These are phyloP conservation scores for Boletus semigastroideus DNA, from an alignment of 1,284 basidiomycete species.

Conservation along the genomic window DNA sequence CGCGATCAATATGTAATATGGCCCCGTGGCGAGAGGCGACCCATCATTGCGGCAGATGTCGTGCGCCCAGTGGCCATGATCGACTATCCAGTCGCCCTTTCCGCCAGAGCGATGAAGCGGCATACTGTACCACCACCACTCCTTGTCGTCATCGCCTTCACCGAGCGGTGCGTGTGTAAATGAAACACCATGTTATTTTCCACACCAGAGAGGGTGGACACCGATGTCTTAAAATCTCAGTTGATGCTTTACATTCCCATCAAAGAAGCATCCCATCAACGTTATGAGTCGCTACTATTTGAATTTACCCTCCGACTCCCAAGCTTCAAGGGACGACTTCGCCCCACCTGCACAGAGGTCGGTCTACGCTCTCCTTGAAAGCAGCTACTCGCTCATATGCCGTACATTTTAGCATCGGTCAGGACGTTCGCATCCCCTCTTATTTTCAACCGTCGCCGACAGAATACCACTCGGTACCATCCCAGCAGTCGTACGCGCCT, in stretches of 20 bases:
- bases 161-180: constrained; percentile 21
- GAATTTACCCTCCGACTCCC: constrained; percentile 6
- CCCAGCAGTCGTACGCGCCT: constrained; percentile 11
- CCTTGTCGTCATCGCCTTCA: constrained; percentile 27
- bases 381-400: constrained; percentile 7
- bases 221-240: constrained; percentile 25
- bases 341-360: constrained; percentile 15
- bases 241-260: constrained; percentile 19
- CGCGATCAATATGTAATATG: constrained; percentile 33
- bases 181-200: constrained; percentile 21
- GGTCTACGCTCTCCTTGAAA: constrained; percentile 7
- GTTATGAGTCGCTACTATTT: constrained; percentile 17
- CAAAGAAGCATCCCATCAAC: constrained; percentile 22
- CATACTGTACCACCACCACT: constrained; percentile 22
- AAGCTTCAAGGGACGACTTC: constrained; percentile 1
- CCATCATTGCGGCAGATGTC: constrained; percentile 24
- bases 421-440: constrained; percentile 3
- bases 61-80: constrained; percentile 22
- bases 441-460: not conserved
- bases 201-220: constrained; percentile 13
- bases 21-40: constrained; percentile 20
- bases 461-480: not conserved
- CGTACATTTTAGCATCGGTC: constrained; percentile 11
- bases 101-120: constrained; percentile 26
- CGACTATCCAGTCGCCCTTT: constrained; percentile 22